Evolutionary conservation across 192 early-diverging fungal species (phyloP).

Genomic region (Coemansia aciculifera): DNA sequence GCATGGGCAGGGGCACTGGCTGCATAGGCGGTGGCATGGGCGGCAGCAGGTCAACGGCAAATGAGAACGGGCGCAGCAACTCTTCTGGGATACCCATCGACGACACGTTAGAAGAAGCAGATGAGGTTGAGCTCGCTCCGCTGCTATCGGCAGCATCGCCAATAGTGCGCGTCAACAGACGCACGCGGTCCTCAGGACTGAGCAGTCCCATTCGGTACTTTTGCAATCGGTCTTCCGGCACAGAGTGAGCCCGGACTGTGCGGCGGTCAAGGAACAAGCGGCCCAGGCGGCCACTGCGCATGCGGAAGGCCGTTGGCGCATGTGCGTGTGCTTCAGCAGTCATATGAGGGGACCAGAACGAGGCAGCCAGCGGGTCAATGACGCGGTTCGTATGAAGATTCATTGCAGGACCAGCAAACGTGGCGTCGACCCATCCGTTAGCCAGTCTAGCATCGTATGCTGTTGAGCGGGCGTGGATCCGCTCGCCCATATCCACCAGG

Average conservation of each 20-base stretch:
- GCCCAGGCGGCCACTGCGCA: slow-evolving; percentile 40
- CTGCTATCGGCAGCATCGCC: slow-evolving; percentile 1
- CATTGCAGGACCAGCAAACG: slow-evolving; percentile 13
- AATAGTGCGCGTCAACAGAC: slow-evolving; percentile 8
- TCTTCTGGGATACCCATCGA: slow-evolving; percentile 19
- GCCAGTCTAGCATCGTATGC: slow-evolving; percentile 16
- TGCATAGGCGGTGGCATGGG: neutral
- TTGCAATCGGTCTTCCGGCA: slow-evolving; percentile 8
- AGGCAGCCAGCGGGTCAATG: slow-evolving; percentile 9
- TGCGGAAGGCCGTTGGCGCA: slow-evolving; percentile 26
- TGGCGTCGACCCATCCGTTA: slow-evolving; percentile 40
- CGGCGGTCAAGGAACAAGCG: slow-evolving; percentile 46
- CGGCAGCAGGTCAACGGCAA: slow-evolving; percentile 12
- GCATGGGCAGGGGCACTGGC: slow-evolving; percentile 4
- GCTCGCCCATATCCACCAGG: slow-evolving; percentile 21
- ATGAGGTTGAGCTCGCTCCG: neutral
- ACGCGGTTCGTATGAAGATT: slow-evolving; percentile 15
- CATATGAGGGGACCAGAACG: slow-evolving; percentile 34
- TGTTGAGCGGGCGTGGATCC: slow-evolving; percentile 15
- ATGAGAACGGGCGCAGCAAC: slow-evolving; percentile 41
- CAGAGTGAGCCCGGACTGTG: slow-evolving; percentile 1
- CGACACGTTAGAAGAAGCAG: neutral
- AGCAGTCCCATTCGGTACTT: slow-evolving; percentile 38
- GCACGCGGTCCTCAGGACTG: slow-evolving; percentile 31
- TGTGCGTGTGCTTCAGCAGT: neutral